Base-by-base conservation (phyloP, 164 flowering plant species). In the Vitis rotundifolia region DNA sequence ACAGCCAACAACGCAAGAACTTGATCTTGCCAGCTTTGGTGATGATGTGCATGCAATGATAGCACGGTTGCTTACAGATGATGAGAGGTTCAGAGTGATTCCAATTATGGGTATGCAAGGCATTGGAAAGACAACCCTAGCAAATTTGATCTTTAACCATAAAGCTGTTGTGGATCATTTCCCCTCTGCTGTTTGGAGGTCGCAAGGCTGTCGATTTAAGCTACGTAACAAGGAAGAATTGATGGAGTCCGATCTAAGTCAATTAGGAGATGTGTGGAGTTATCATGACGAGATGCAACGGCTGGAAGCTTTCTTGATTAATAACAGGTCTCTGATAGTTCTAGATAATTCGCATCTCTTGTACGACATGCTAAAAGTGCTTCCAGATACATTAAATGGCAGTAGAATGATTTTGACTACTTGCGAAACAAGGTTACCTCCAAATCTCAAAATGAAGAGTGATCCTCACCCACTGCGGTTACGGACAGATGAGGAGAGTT, bases 61-160 rank as follows among this genome's bases (percentile, higher is more conserved):
- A 22, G 2, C 2, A 16, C 10, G 61, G 28, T 9, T 59, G 28
- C 15, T 59, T 31, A 31, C 44, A 31, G 7, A 31, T 5, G 61
- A 59, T 4, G 4, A 16, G 22, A 22, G 19, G 1, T 10, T 16
- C 28, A 9, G 16, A 10, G 61, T 11, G 11, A 59, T 68, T 56
- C 48, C 28, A 15, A 68, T 68, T 14, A 52, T 58, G 9, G 70
- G 70, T n/a, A 68, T 68, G 50, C 16, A 28, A 11, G 70, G 70
- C 47, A 4, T 56, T 44, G 70, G 70, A 12, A 68, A 57, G 70
- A 68, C 70, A 5, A 22, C 61, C 11, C 63, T 68, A 0, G 70
- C 70, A 3, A 29, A 18, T 2, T 9, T n/a, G n/a, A 48, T 68
- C 2, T 68, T 15, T 13, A 44, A 68, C 11, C 22, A 68, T 12